Evolutionary conservation across 176 grass and related monocot species (phyloP).

Genomic region (Dendrocalamus sinicus): DNA sequence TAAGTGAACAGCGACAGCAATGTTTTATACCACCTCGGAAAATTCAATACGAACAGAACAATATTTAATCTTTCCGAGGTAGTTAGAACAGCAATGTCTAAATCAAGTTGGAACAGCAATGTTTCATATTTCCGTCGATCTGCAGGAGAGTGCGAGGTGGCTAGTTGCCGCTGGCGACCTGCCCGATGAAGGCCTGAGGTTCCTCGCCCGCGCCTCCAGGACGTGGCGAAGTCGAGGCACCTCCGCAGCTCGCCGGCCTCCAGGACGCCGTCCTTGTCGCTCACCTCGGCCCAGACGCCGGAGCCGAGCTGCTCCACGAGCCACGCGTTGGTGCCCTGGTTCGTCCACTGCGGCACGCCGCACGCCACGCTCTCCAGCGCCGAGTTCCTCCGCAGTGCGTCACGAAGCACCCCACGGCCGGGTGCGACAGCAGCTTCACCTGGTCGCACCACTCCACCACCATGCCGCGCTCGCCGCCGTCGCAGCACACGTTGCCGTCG

Average conservation of each 20-base stretch:
- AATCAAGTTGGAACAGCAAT: not conserved
- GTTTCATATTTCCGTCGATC: not conserved
- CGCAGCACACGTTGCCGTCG: not conserved
- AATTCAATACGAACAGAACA: not conserved
- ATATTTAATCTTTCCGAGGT: not conserved
- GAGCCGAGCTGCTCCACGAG: conserved; percentile 61
- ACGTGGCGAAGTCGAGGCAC: conserved; percentile 54
- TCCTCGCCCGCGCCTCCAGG: conserved; percentile 46
- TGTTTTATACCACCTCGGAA: not conserved
- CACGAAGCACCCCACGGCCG: conserved; percentile 72
- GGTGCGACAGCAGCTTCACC: conserved; percentile 61
- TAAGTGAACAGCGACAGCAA: not conserved
- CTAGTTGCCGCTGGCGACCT: conserved; percentile 37
- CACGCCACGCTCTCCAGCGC: conserved; percentile 54
- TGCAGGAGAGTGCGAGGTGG: too few relatives aligned
- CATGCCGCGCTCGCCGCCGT: conserved; percentile 32
- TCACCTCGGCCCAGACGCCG: conserved; percentile 56
- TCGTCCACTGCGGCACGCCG: conserved; percentile 70
- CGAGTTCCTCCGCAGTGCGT: conserved; percentile 85
- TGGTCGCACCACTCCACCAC: conserved; percentile 89
- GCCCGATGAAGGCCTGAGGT: conserved; percentile 57
- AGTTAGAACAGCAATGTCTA: not conserved
- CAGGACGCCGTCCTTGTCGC: conserved; percentile 50
- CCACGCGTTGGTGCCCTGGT: conserved; percentile 70
- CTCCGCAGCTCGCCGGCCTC: conserved; percentile 59